Percentiles rank a stretch among this genome's conserved stretches.
phyloP scores from a whole-genome alignment of 164 flowering plant genomes.

The Nymphaea thermarum region DNA sequence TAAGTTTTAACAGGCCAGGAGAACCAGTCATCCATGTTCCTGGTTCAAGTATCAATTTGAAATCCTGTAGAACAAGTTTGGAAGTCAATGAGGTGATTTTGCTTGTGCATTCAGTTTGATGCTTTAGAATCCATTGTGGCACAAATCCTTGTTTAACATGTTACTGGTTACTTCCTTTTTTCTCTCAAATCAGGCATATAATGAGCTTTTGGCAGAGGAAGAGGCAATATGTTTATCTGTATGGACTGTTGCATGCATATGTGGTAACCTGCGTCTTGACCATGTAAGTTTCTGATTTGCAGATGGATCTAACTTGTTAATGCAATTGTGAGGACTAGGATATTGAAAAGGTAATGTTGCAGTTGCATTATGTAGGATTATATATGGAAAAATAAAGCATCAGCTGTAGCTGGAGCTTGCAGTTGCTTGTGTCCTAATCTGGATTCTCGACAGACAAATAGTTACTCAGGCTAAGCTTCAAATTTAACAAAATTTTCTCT shows the following conservation, averaged over 20 bases:
- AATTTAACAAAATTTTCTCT: too few relatives aligned
- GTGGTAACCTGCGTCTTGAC: constrained; percentile 89
- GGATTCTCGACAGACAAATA: too few relatives aligned
- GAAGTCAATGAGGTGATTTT: constrained; percentile 67
- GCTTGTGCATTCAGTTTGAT: neutral
- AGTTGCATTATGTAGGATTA: too few relatives aligned
- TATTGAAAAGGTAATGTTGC: too few relatives aligned
- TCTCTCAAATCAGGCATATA: constrained; percentile 46
- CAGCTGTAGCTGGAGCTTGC: too few relatives aligned
- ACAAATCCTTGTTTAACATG: neutral
- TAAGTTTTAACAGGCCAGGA: constrained; percentile 68
- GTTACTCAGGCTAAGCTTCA: too few relatives aligned
- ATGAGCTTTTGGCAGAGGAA: constrained; percentile 71
- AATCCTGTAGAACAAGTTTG: constrained; percentile 68
- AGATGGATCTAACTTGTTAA: too few relatives aligned
- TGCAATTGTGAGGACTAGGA: too few relatives aligned
- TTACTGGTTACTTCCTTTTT: neutral
- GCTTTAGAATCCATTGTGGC: too few relatives aligned
- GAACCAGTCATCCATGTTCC: constrained; percentile 47
- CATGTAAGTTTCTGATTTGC: constrained; percentile 28
- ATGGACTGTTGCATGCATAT: constrained; percentile 83
- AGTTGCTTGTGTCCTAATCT: too few relatives aligned
- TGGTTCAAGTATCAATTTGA: constrained; percentile 69
- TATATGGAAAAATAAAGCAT: too few relatives aligned
- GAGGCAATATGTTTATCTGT: constrained; percentile 84